A percentile compares a stretch with the other conserved stretches of the same genome.
Evolutionary conservation across 225 moss, liverwort and hornwort genomes (phyloP).

Genomic region (Takakia lepidozioides): DNA sequence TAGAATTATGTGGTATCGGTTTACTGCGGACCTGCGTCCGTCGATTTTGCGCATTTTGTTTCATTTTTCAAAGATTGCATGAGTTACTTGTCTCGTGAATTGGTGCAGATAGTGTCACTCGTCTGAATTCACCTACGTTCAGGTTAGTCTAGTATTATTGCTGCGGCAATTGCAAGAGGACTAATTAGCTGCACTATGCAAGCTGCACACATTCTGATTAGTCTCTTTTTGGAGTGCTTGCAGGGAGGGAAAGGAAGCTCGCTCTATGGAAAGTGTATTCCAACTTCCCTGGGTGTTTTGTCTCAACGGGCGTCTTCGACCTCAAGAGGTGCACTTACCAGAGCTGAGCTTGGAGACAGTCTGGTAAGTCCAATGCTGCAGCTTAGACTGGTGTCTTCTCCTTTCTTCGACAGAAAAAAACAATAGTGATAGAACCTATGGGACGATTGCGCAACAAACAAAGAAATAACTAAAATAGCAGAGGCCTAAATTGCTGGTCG

Average conservation of each 20-base stretch:
- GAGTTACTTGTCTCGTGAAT: background rate
- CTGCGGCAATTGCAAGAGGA: background rate
- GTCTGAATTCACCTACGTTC: background rate
- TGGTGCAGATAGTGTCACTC: background rate
- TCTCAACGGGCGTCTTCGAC: conserved; percentile 15
- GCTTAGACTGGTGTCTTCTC: too few relatives aligned
- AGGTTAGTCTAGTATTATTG: background rate
- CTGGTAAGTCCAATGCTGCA: conserved; percentile 38
- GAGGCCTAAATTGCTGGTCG: too few relatives aligned
- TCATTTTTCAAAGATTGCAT: background rate
- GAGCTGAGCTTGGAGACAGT: conserved; percentile 53
- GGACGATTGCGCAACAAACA: too few relatives aligned
- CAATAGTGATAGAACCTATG: too few relatives aligned
- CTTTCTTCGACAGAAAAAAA: too few relatives aligned
- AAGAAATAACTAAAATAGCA: too few relatives aligned
- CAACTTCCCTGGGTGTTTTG: conserved; percentile 1
- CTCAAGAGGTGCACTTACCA: conserved; percentile 13
- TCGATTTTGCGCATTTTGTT: background rate
- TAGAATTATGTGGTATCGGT: too few relatives aligned
- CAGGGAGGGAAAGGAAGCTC: conserved; percentile 48
- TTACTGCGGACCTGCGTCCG: too few relatives aligned
- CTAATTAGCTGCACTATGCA: too few relatives aligned
- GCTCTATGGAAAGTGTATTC: conserved; percentile 31
- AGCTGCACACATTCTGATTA: too few relatives aligned
- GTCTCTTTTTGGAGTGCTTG: conserved; percentile 2